Conservation (phyloP, 2,329 filamentous ascomycete genomes). For the Fusarium burgessii region DNA sequence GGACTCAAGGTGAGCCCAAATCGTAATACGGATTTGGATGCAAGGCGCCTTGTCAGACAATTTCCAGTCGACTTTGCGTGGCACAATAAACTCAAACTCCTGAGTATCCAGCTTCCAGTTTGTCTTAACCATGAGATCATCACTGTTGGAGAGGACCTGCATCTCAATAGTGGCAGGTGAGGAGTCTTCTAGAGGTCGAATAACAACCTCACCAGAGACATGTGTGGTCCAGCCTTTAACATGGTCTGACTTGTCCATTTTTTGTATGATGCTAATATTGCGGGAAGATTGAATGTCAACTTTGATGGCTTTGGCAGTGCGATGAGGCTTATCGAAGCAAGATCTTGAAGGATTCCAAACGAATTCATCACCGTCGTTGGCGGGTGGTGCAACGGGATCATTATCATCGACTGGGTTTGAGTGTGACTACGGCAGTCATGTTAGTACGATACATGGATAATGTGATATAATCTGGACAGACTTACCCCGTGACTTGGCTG, state of each 20-base stretch:
- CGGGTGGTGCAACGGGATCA: conserved; percentile 43
- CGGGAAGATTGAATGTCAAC: conserved; percentile 51
- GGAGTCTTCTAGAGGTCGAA: conserved; percentile 54
- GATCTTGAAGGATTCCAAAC: conserved; percentile 43
- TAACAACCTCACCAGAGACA: conserved; percentile 59
- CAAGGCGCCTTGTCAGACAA: conserved; percentile 53
- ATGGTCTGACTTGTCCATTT: conserved; percentile 39
- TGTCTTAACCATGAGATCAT: conserved; percentile 52
- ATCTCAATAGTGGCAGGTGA: conserved; percentile 56
- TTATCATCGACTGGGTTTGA: conserved; percentile 37
- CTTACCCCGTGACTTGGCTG: conserved; percentile 47
- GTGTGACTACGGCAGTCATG: conserved; percentile 23
- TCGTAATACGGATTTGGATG: conserved; percentile 60
- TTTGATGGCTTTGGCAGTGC: not conserved
- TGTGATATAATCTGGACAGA: too few relatives aligned
- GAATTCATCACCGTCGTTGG: conserved; percentile 38
- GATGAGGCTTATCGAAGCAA: conserved; percentile 43
- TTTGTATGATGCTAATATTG: conserved; percentile 57
- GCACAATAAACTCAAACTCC: conserved; percentile 55
- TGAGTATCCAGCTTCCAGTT: conserved; percentile 53
- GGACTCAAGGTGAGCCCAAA: conserved; percentile 59
- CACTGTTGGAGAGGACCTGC: conserved; percentile 60
- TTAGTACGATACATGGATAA: not conserved
- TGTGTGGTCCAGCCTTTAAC: conserved; percentile 48
- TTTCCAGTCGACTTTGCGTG: conserved; percentile 50